Evolutionary conservation across 495 filamentous ascomycete species (phyloP).

Genomic region (Halenospora varia): DNA sequence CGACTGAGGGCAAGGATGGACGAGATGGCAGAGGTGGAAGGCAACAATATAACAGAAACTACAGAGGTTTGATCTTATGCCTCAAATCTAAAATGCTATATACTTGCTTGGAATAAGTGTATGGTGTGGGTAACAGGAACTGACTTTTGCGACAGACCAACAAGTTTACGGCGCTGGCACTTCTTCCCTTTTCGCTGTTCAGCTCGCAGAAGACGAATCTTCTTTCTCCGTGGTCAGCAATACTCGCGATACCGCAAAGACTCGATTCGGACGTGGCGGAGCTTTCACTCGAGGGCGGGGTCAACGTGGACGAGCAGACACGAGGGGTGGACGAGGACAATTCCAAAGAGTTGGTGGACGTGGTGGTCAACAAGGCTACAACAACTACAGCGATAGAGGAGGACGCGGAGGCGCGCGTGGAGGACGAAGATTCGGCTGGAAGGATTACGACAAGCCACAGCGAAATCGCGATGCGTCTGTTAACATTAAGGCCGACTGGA

Average conservation of each 20-base stretch:
- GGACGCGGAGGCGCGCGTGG: slow-evolving; percentile 53
- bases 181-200: slow-evolving; percentile 80
- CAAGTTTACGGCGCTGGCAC: slow-evolving; percentile 94
- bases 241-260: slow-evolving; percentile 75
- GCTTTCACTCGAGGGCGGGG: slow-evolving; percentile 84
- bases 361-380: slow-evolving; percentile 52
- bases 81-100: no score
- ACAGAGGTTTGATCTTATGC: slow-evolving; percentile 62
- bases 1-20: slow-evolving; percentile 82
- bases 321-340: slow-evolving; percentile 56
- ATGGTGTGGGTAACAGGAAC: background rate
- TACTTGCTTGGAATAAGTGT: background rate
- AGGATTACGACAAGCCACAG: slow-evolving; percentile 97
- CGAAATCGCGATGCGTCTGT: slow-evolving; percentile 93
- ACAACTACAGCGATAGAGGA: slow-evolving; percentile 57
- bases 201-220: slow-evolving; percentile 90
- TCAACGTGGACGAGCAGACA: slow-evolving; percentile 51
- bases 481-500: slow-evolving; percentile 91
- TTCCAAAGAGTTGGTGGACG: slow-evolving; percentile 70
- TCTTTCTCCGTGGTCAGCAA: slow-evolving; percentile 98
- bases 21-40: slow-evolving; percentile 71
- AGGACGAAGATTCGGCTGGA: slow-evolving; percentile 93
- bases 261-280: slow-evolving; percentile 84
- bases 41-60: slow-evolving; percentile 86
- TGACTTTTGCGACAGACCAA: slow-evolving; percentile 60